Percentiles rank a stretch among this genome's conserved stretches.
Conservation (phyloP, 2,329 filamentous ascomycete species). For the Neofusicoccum umdonicola region DNA sequence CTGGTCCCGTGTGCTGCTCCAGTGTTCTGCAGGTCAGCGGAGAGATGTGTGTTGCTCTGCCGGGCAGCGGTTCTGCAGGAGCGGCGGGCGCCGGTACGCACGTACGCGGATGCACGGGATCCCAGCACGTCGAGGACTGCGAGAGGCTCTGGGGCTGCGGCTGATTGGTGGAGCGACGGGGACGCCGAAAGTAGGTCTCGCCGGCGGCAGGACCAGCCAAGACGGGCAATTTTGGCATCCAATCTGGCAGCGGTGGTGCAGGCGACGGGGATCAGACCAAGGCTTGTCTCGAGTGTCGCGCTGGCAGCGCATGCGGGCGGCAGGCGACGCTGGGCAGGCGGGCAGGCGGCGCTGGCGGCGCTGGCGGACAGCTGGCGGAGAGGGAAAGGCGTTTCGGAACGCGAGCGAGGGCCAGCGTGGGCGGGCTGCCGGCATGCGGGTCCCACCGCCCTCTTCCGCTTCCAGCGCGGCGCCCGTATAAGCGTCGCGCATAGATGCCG, state of each 20-base stretch:
- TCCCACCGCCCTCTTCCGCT: constrained; percentile 3
- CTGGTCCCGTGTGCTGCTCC: neutral
- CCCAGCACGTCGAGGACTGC: no score
- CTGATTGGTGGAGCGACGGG: neutral
- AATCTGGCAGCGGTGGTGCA: neutral
- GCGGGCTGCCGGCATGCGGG: neutral
- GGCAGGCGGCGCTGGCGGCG: neutral
- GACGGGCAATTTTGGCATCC: neutral
- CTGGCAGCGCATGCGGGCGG: neutral
- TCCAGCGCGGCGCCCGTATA: neutral
- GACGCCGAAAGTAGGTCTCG: neutral
- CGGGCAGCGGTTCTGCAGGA: neutral
- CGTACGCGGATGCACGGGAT: neutral
- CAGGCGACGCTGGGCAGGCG: no score
- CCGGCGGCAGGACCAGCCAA: neutral
- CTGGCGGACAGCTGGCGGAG: neutral
- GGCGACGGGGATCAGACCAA: constrained; percentile 5
- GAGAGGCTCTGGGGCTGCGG: neutral
- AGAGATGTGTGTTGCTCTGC: neutral
- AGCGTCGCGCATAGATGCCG: neutral
- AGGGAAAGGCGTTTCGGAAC: neutral
- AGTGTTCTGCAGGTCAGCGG: constrained; percentile 4
- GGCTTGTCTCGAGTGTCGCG: neutral
- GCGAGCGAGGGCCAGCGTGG: neutral
- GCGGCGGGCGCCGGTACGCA: neutral